These are phyloP conservation scores for Xylariomycetidae sp. DNA, from an alignment of 2,329 filamentous ascomycete species.

Conservation along the genomic window DNA sequence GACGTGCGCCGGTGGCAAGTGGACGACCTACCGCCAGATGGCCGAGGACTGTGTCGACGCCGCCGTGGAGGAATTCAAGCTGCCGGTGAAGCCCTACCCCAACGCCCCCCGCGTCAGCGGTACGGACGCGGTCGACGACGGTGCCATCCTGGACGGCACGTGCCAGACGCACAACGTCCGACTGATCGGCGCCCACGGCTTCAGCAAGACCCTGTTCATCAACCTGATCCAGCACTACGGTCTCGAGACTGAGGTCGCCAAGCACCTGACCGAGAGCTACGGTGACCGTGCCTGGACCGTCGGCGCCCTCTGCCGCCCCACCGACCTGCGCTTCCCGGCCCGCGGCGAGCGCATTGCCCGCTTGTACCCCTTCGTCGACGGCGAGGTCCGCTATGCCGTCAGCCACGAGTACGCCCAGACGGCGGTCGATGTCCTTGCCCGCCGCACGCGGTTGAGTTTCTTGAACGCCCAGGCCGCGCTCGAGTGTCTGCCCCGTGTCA, in stretches of 20 bases:
- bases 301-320: conserved; percentile 70
- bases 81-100: conserved; percentile 51
- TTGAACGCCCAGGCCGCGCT: conserved; percentile 86
- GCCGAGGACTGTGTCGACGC: conserved; percentile 83
- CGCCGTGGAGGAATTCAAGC: conserved; percentile 62
- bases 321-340: conserved; percentile 73
- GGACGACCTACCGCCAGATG: conserved; percentile 93
- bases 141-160: conserved; percentile 54
- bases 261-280: conserved; percentile 81
- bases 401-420: conserved; percentile 88
- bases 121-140: conserved; percentile 64
- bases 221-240: conserved; percentile 91
- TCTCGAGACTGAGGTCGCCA: conserved; percentile 84
- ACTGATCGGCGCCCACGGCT: conserved; percentile 78
- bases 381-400: conserved; percentile 83
- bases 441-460: conserved; percentile 80
- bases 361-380: conserved; percentile 86
- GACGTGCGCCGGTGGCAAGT: conserved; percentile 84
- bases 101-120: conserved; percentile 63
- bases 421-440: conserved; percentile 79
- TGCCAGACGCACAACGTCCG: conserved; percentile 82
- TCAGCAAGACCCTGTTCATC: conserved; percentile 86
- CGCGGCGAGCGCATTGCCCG: conserved; percentile 72
- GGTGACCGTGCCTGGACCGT: conserved; percentile 92
- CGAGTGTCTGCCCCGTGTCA: conserved; percentile 76